Evolutionary conservation across 805 yeast species (phyloP).

Genomic region (Wickerhamiella allomyrinae): DNA sequence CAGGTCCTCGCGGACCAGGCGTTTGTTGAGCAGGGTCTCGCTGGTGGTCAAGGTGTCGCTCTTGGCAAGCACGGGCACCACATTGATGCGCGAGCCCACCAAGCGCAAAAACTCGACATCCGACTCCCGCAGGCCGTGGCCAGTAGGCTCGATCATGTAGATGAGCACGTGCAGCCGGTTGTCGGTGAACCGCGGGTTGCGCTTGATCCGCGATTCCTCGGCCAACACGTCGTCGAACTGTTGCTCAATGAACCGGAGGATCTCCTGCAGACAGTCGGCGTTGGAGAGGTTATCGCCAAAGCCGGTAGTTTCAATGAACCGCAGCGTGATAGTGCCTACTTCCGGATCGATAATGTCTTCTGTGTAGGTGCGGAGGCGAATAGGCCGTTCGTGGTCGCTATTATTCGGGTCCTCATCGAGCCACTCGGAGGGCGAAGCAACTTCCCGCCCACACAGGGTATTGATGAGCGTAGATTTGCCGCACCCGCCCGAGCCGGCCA

Average conservation of each 20-base stretch:
- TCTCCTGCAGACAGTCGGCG: slow-evolving; percentile 33
- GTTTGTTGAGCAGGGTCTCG: slow-evolving; percentile 62
- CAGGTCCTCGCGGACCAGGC: slow-evolving; percentile 62
- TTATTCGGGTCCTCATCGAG: slow-evolving; percentile 17
- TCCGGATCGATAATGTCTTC: slow-evolving; percentile 17
- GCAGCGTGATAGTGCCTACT: slow-evolving; percentile 27
- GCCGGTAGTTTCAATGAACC: slow-evolving; percentile 59
- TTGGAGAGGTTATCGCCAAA: slow-evolving; percentile 67
- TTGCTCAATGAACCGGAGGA: slow-evolving; percentile 47
- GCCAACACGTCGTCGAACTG: slow-evolving; percentile 61
- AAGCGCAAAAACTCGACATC: slow-evolving; percentile 69
- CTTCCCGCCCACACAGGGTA: slow-evolving; percentile 72
- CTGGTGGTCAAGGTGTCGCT: slow-evolving; percentile 71
- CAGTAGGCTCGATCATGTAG: slow-evolving; percentile 57
- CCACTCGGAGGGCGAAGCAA: slow-evolving; percentile 31
- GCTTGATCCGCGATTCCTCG: slow-evolving; percentile 59
- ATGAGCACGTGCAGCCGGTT: slow-evolving; percentile 65
- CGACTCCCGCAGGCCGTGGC: slow-evolving; percentile 44
- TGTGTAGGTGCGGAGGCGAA: slow-evolving; percentile 17
- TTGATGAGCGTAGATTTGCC: slow-evolving; percentile 91
- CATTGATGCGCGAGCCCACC: slow-evolving; percentile 65
- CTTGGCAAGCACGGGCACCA: slow-evolving; percentile 76
- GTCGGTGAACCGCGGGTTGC: slow-evolving; percentile 59
- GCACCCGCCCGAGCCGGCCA: slow-evolving; percentile 76
- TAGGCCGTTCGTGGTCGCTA: slow-evolving; percentile 20